Evolutionary conservation across 768 basidiomycete genomes (phyloP).

Genomic region (Russula emetica): DNA sequence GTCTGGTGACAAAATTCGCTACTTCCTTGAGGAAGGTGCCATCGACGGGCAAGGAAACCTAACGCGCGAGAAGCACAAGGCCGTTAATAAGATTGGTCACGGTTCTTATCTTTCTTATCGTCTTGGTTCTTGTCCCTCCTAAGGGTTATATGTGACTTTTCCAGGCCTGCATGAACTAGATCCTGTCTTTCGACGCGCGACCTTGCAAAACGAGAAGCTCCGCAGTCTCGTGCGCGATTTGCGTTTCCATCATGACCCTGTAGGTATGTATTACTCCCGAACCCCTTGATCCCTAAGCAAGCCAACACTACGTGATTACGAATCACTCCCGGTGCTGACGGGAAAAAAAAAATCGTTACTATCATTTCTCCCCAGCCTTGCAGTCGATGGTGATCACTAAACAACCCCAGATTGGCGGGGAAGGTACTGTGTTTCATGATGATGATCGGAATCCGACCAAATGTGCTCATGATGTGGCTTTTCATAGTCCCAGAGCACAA

Average conservation of each 20-base stretch:
- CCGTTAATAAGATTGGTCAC: slow-evolving; percentile 95
- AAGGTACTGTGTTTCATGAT: slow-evolving; percentile 49
- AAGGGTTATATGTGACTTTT: slow-evolving; percentile 2
- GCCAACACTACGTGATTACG: slow-evolving; percentile 12
- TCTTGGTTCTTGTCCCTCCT: background rate
- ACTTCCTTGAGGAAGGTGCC: slow-evolving; percentile 90
- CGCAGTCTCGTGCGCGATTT: slow-evolving; percentile 70
- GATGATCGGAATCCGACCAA: background rate
- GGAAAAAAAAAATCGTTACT: background rate
- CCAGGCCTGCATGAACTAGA: slow-evolving; percentile 85
- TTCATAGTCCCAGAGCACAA: slow-evolving; percentile 79
- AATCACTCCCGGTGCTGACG: slow-evolving; percentile 19
- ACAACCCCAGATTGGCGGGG: slow-evolving; percentile 87
- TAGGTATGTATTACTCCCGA: slow-evolving; percentile 45
- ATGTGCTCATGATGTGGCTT: background rate
- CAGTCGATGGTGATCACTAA: slow-evolving; percentile 97
- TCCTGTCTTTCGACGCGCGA: slow-evolving; percentile 71
- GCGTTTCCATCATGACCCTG: slow-evolving; percentile 79
- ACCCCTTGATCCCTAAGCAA: background rate
- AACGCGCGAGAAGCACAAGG: slow-evolving; percentile 61
- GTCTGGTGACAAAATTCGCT: slow-evolving; percentile 92
- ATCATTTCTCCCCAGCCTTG: slow-evolving; percentile 47
- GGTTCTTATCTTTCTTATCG: slow-evolving; percentile 50
- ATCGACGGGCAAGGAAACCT: slow-evolving; percentile 66
- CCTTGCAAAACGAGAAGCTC: slow-evolving; percentile 73